phyloP scores from a whole-genome alignment of 495 filamentous ascomycete genomes.

The Neurospora sp. region DNA sequence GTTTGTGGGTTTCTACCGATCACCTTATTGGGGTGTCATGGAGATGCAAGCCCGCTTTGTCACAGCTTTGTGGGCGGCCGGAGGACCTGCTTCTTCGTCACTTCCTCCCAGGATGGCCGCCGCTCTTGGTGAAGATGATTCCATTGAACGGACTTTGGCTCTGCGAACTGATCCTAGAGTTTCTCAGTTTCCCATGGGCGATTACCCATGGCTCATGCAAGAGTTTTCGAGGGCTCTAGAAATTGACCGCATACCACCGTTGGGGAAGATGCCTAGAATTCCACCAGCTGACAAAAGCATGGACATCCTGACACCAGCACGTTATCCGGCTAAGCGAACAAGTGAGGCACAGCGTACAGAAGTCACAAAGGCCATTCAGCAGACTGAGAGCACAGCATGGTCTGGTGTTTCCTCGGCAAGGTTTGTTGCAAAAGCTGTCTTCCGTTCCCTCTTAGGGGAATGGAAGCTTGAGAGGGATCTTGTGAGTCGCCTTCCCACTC shows the following conservation, averaged over 20 bases:
- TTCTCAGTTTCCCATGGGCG: conserved; percentile 72
- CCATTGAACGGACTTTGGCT: conserved; percentile 31
- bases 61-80: conserved; percentile 32
- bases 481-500: conserved; percentile 32
- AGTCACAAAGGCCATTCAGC: conserved; percentile 17
- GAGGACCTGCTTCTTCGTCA: conserved; percentile 12
- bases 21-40: conserved; percentile 79
- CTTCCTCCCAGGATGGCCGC: conserved; percentile 13
- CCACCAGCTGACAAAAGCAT: conserved; percentile 28
- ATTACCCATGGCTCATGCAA: conserved; percentile 73
- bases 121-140: conserved; percentile 30
- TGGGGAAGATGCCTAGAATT: conserved; percentile 19
- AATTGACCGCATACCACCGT: conserved; percentile 22
- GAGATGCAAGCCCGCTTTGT: conserved; percentile 76
- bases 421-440: conserved; percentile 54
- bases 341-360: conserved; percentile 13
- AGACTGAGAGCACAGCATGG: conserved; percentile 23
- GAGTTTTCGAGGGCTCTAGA: conserved; percentile 49
- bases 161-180: conserved; percentile 30
- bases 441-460: conserved; percentile 61
- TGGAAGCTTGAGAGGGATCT: conserved; percentile 53
- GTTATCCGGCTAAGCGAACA: conserved; percentile 22
- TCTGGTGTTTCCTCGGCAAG: conserved; percentile 25
- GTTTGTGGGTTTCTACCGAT: conserved; percentile 79
- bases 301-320: conserved; percentile 36